Evolutionary conservation across 2,329 filamentous ascomycete species (phyloP).

Genomic region (Trematosphaeria pertusa): DNA sequence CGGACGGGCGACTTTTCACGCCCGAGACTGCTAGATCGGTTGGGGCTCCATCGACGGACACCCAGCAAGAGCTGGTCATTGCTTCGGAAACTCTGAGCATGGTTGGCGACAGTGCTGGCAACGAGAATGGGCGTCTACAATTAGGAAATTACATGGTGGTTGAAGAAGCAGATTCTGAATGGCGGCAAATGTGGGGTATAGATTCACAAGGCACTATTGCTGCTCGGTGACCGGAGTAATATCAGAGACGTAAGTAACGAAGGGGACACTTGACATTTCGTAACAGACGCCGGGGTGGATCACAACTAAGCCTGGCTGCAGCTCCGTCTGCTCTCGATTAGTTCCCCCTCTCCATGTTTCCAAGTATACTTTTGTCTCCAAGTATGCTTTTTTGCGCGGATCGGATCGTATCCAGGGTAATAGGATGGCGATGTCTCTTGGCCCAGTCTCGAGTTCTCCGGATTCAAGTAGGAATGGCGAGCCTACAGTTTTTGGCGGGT

Average conservation of each 20-base stretch:
- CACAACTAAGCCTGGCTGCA: slow-evolving; percentile 1
- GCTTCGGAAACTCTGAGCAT: slow-evolving; percentile 1
- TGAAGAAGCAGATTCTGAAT: slow-evolving; percentile 2
- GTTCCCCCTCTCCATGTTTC: slow-evolving; percentile 3
- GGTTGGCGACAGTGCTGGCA: slow-evolving; percentile 2
- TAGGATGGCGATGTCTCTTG: not conserved
- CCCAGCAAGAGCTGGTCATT: slow-evolving; percentile 2
- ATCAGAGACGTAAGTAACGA: slow-evolving; percentile 2
- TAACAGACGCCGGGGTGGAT: slow-evolving; percentile 1
- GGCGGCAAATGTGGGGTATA: not conserved
- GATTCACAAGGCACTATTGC: slow-evolving; percentile 1
- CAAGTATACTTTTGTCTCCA: too few species aligned
- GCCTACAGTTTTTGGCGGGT: slow-evolving; percentile 1
- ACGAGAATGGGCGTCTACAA: slow-evolving; percentile 2
- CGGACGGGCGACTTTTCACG: not conserved
- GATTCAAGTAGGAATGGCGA: slow-evolving; percentile 3
- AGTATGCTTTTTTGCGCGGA: slow-evolving; percentile 3
- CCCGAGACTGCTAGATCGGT: not conserved
- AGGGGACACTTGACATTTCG: slow-evolving; percentile 2
- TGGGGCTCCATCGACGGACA: slow-evolving; percentile 3
- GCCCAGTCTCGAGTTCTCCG: not conserved
- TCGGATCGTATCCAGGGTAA: not conserved
- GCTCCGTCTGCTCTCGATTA: slow-evolving; percentile 1
- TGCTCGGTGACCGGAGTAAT: slow-evolving; percentile 2
- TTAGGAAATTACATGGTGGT: slow-evolving; percentile 1